These are phyloP conservation scores for Kodamaea sp. DNA, from an alignment of 1,139 yeast genomes.

Conservation along the genomic window DNA sequence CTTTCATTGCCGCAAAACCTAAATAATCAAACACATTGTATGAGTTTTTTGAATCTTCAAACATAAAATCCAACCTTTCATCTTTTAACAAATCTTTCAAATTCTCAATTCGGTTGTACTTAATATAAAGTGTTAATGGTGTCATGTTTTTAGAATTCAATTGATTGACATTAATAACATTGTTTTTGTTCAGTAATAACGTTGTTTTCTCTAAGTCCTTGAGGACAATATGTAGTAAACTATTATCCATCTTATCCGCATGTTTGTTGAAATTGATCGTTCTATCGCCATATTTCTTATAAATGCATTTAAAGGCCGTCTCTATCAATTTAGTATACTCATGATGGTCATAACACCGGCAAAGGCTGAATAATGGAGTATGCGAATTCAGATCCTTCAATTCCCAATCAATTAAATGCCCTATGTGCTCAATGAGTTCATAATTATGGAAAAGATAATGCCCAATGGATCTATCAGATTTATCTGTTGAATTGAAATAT, in stretches of 20 bases:
- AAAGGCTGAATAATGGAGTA: slow-evolving; percentile 75
- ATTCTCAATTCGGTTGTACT: slow-evolving; percentile 64
- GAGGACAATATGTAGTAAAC: slow-evolving; percentile 67
- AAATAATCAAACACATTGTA: slow-evolving; percentile 45
- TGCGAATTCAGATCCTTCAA: slow-evolving; percentile 63
- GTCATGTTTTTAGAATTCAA: slow-evolving; percentile 58
- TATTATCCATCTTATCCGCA: slow-evolving; percentile 68
- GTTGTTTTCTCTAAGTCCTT: slow-evolving; percentile 39
- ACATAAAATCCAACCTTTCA: slow-evolving; percentile 39
- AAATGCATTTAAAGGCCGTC: slow-evolving; percentile 45
- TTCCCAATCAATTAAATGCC: slow-evolving; percentile 66
- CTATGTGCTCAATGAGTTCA: slow-evolving; percentile 51
- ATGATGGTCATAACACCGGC: slow-evolving; percentile 79
- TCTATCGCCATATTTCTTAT: slow-evolving; percentile 32
- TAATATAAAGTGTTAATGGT: slow-evolving; percentile 69
- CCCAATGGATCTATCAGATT: slow-evolving; percentile 57
- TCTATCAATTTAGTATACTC: slow-evolving; percentile 52
- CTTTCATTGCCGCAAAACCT: slow-evolving; percentile 32
- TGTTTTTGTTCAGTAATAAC: slow-evolving; percentile 27
- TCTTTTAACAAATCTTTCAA: slow-evolving; percentile 47
- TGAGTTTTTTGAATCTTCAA: slow-evolving; percentile 39
- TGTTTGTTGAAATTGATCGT: slow-evolving; percentile 54
- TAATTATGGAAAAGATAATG: slow-evolving; percentile 69
- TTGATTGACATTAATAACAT: slow-evolving; percentile 56
- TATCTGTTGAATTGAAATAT: slow-evolving; percentile 53